These are phyloP conservation scores for Candida rishiriensis DNA, from an alignment of 805 yeast genomes.

Conservation along the genomic window DNA sequence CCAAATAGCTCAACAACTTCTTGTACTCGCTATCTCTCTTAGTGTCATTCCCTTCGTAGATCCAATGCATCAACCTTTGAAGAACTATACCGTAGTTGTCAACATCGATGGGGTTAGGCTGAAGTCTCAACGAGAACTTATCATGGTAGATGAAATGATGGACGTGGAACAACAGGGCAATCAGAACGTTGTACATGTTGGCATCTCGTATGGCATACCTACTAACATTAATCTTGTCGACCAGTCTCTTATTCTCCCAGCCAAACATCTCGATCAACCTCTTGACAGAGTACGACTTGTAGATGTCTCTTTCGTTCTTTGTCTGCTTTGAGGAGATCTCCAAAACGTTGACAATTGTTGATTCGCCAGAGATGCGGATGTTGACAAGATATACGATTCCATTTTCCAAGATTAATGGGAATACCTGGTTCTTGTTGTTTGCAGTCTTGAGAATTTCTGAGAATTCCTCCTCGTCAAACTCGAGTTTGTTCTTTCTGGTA, in stretches of 20 bases:
- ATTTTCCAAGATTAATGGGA: slow-evolving; percentile 29
- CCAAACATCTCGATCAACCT: slow-evolving; percentile 30
- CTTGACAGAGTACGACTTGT: slow-evolving; percentile 23
- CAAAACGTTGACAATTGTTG: slow-evolving; percentile 18
- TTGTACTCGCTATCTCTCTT: slow-evolving; percentile 11
- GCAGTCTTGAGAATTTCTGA: slow-evolving; percentile 21
- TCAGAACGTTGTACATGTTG: slow-evolving; percentile 23
- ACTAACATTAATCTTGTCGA: slow-evolving; percentile 21
- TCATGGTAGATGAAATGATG: slow-evolving; percentile 24
- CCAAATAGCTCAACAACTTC: slow-evolving; percentile 8
- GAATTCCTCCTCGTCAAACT: slow-evolving; percentile 29
- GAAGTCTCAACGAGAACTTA: slow-evolving; percentile 17
- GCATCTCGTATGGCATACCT: slow-evolving; percentile 16
- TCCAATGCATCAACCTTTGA: slow-evolving; percentile 27
- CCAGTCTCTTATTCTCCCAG: slow-evolving; percentile 22
- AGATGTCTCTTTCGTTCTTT: slow-evolving; percentile 24
- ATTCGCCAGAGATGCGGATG: slow-evolving; percentile 16
- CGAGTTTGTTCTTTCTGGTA: slow-evolving; percentile 22
- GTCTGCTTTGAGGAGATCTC: slow-evolving; percentile 22
- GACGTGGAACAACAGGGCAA: slow-evolving; percentile 23
- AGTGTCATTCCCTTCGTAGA: slow-evolving; percentile 10
- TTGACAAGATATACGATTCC: slow-evolving; percentile 28
- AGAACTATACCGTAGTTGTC: slow-evolving; percentile 25
- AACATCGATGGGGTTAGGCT: slow-evolving; percentile 17
- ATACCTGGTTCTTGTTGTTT: slow-evolving; percentile 26